phyloP scores from a whole-genome alignment of 495 filamentous ascomycete species.

The Echria macrotheca region DNA sequence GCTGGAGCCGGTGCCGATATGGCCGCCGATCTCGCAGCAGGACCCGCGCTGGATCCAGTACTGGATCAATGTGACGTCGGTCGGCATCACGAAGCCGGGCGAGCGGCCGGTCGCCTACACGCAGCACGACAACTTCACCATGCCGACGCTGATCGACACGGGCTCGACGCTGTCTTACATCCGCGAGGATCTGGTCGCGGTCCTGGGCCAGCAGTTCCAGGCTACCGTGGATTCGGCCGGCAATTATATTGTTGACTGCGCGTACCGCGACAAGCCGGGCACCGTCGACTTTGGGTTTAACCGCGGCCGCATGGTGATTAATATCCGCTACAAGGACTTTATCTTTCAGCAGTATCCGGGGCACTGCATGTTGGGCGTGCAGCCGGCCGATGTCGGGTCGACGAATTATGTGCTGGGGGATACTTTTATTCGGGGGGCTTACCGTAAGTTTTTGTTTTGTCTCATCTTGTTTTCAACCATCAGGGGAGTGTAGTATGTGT shows the following conservation, averaged over 20 bases:
- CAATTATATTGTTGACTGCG: conserved; percentile 37
- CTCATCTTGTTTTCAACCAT: not conserved
- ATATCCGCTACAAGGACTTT: conserved; percentile 41
- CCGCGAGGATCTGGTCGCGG: conserved; percentile 30
- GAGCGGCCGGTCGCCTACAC: conserved; percentile 27
- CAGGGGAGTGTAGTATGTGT: no score
- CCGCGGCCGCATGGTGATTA: conserved; percentile 35
- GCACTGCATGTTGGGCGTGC: conserved; percentile 37
- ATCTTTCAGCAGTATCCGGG: conserved; percentile 34
- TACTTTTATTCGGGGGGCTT: conserved; percentile 40
- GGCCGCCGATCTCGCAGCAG: conserved; percentile 37
- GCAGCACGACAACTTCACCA: conserved; percentile 28
- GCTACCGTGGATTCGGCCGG: conserved; percentile 30
- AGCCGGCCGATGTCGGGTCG: conserved; percentile 29
- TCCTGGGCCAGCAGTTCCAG: conserved; percentile 30
- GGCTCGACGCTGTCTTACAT: conserved; percentile 41
- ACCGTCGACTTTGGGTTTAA: conserved; percentile 44
- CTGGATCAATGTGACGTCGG: conserved; percentile 39
- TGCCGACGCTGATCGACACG: conserved; percentile 36
- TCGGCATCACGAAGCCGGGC: conserved; percentile 32
- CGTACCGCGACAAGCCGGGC: conserved; percentile 26
- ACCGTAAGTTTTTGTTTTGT: conserved; percentile 27
- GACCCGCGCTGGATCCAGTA: conserved; percentile 33
- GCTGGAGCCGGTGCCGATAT: conserved; percentile 38
- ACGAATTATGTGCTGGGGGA: conserved; percentile 37